Conservation (phyloP, 2,329 filamentous ascomycete genomes). For the Hypocrella siamensis region DNA sequence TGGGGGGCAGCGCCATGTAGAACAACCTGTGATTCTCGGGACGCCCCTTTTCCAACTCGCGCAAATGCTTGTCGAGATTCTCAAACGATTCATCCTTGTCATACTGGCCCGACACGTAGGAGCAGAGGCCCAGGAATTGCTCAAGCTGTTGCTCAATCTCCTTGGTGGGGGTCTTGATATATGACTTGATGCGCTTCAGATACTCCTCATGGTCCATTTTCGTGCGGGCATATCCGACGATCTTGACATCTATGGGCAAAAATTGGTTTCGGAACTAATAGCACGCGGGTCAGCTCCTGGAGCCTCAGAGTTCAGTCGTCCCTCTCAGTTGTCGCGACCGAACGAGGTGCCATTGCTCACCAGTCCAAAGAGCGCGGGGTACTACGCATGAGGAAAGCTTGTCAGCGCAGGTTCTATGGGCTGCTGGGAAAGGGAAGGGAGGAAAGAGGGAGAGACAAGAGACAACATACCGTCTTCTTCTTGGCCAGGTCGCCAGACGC, state of each 20-base stretch:
- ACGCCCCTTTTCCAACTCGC: slow-evolving; percentile 67
- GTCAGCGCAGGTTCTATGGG: slow-evolving; percentile 7
- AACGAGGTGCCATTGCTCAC: too few relatives aligned
- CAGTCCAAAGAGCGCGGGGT: slow-evolving; percentile 91
- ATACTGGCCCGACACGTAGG: slow-evolving; percentile 94
- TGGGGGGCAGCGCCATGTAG: slow-evolving; percentile 97
- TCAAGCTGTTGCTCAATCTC: slow-evolving; percentile 91
- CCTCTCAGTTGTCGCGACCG: too few relatives aligned
- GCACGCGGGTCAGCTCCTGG: background rate
- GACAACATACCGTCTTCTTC: slow-evolving; percentile 84
- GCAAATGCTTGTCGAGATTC: slow-evolving; percentile 69
- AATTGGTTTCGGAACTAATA: slow-evolving; percentile 93
- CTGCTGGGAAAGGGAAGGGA: too few relatives aligned
- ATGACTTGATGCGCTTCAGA: slow-evolving; percentile 84
- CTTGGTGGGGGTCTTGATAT: slow-evolving; percentile 98
- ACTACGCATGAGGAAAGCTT: slow-evolving; percentile 33
- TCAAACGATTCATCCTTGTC: slow-evolving; percentile 93
- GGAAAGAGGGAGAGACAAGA: background rate
- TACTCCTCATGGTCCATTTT: slow-evolving; percentile 99
- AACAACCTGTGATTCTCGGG: slow-evolving; percentile 84
- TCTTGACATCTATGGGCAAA: slow-evolving; percentile 88
- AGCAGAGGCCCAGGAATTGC: slow-evolving; percentile 75
- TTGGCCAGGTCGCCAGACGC: slow-evolving; percentile 96
- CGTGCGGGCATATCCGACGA: slow-evolving; percentile 96
- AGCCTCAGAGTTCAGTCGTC: background rate